phyloP scores from a whole-genome alignment of 2,329 filamentous ascomycete species.

The Nigrograna mackinnonii region DNA sequence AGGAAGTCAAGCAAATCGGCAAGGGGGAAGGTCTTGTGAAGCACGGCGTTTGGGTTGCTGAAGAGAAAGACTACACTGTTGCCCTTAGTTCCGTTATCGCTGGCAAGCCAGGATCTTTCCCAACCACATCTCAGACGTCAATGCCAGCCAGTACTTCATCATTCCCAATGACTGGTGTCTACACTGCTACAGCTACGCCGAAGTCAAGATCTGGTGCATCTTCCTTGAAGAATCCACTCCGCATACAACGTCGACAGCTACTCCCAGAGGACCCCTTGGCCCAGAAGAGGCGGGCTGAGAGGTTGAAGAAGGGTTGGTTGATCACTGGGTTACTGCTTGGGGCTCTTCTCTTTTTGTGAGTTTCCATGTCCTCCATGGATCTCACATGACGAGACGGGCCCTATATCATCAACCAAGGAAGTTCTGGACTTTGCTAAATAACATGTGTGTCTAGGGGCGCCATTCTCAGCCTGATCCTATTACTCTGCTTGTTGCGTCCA shows the following conservation, averaged over 20 bases:
- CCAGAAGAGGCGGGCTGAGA: not conserved
- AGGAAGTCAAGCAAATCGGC: slow-evolving; percentile 53
- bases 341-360: slow-evolving; percentile 8
- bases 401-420: too few relatives aligned
- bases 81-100: slow-evolving; percentile 8
- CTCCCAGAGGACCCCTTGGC: not conserved
- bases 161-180: slow-evolving; percentile 14
- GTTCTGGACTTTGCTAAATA: too few relatives aligned
- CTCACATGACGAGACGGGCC: too few relatives aligned
- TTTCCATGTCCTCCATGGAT: too few relatives aligned
- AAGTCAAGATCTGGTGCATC: slow-evolving; percentile 13
- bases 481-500: too few relatives aligned
- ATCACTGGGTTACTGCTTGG: slow-evolving; percentile 1
- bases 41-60: slow-evolving; percentile 21
- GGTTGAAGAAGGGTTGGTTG: not conserved
- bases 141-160: slow-evolving; percentile 7
- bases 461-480: too few relatives aligned
- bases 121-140: slow-evolving; percentile 2
- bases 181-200: slow-evolving; percentile 14
- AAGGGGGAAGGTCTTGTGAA: slow-evolving; percentile 47
- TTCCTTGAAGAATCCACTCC: slow-evolving; percentile 3
- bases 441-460: too few relatives aligned
- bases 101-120: slow-evolving; percentile 6
- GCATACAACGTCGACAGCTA: slow-evolving; percentile 1
- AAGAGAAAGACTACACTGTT: slow-evolving; percentile 10